A percentile compares a stretch with the other conserved stretches of the same genome.
Conservation (phyloP, 345 rosid species). For the Conringia planisiliqua region DNA sequence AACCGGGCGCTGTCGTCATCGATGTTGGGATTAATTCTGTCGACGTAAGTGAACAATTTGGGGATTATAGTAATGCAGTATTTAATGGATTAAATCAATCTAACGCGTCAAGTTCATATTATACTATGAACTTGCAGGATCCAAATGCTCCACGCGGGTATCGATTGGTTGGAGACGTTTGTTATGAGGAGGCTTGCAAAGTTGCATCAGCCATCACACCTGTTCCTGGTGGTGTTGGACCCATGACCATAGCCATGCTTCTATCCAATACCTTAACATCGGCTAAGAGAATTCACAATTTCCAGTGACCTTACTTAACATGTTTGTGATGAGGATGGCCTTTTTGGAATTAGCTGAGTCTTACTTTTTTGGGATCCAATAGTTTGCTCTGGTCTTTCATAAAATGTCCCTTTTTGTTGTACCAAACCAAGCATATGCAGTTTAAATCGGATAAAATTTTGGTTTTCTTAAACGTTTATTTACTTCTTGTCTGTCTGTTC, state of each 20-base stretch:
- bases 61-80: background rate
- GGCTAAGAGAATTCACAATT: constrained; percentile 60
- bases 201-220: background rate
- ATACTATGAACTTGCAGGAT: background rate
- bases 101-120: background rate
- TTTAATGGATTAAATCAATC: background rate
- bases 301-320: constrained; percentile 25
- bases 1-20: background rate
- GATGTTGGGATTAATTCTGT: background rate
- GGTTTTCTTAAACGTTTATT: background rate
- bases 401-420: background rate
- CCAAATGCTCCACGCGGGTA: background rate
- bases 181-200: background rate
- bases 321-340: too few relatives aligned
- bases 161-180: background rate
- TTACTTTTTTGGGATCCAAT: background rate
- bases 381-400: background rate
- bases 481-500: background rate
- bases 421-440: background rate
- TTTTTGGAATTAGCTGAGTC: background rate
- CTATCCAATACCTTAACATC: constrained; percentile 25
- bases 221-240: constrained; percentile 1
- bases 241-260: background rate
- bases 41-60: background rate
- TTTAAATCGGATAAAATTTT: too few relatives aligned